Evolutionary conservation across 768 basidiomycete species (phyloP), one percentile per base, ranked within the genome.

Genomic region (Lactifluus volemus): DNA sequence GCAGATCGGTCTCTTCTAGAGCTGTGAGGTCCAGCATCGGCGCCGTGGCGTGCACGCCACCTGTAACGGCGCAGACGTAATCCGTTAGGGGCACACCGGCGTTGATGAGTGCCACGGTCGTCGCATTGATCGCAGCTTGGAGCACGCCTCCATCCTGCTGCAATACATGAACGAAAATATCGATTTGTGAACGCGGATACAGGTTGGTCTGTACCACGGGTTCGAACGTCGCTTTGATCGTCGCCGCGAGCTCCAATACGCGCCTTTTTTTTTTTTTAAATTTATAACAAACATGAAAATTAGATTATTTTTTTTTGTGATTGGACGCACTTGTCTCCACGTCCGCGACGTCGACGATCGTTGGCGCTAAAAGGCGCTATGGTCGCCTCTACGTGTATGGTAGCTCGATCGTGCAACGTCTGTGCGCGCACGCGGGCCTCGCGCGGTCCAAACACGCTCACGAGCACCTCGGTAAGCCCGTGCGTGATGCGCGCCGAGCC

Each of bases 111-210:
- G 96, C 93, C 45, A 99, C 81, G 6, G 94, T 97, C 4, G 94
- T 93, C 38, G 87, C 95, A 70, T 98, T 99, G 69, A 99, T 90
- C 65, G 92, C 88, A 5, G 95, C 85, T 59, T 91, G 88, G 25
- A 98, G 80, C 45, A 98, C 77, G 0, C 91, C 91, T 44, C 97
- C 97, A 68, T 99, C 97, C 70, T 94, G 89, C 67, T 97, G 91
- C 42, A 97, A 76, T 32, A 99, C 86, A 72, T 96, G 93, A 7
- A 99, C 79, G 72, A 86, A 90, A 62, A 99, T 86, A 74, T 96
- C 92, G 71, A 99, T 97, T 71, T 94, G 86, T 38, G 90, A 90
- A 52, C 97, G 86, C 21, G 96, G 96, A 74, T 97, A 98, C 50
- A 99, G 81, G 62, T 80, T 81, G 7, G 89, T 88, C 70, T 93